These are phyloP conservation scores for Penicillium lagena DNA, from an alignment of 495 filamentous ascomycete species.

Conservation along the genomic window DNA sequence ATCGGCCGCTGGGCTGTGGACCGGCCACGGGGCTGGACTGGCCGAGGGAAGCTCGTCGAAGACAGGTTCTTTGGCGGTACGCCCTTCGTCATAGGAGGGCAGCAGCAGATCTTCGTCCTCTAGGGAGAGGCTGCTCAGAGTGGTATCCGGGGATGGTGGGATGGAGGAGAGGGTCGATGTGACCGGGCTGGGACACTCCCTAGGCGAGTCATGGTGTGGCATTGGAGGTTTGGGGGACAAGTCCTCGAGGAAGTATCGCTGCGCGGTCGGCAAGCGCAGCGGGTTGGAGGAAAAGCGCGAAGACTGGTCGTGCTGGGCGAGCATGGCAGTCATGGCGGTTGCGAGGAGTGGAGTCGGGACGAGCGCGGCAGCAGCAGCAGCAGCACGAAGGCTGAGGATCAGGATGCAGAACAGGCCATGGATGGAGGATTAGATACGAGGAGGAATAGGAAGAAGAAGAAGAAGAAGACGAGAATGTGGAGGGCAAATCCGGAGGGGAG, in stretches of 20 bases:
- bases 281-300: constrained; percentile 34
- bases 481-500: no score
- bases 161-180: constrained; percentile 30
- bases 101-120: constrained; percentile 52
- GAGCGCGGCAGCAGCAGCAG: neutral
- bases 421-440: no score
- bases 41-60: constrained; percentile 15
- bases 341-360: neutral
- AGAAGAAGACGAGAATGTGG: no score
- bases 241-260: constrained; percentile 35
- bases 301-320: constrained; percentile 29
- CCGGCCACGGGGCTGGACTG: constrained; percentile 9
- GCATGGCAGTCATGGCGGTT: constrained; percentile 38
- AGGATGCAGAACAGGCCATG: neutral
- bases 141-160: constrained; percentile 41
- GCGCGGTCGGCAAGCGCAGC: constrained; percentile 34
- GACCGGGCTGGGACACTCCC: constrained; percentile 28
- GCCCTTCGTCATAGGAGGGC: constrained; percentile 44
- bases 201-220: constrained; percentile 22
- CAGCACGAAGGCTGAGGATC: neutral
- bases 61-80: constrained; percentile 9
- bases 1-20: constrained; percentile 56
- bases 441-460: no score
- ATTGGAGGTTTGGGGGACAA: constrained; percentile 29
- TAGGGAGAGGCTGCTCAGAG: constrained; percentile 60